Percentiles rank a stretch among this genome's conserved stretches.
These are phyloP conservation scores for Xanthoconium stramineum DNA, from an alignment of 768 basidiomycete genomes.

Conservation along the genomic window DNA sequence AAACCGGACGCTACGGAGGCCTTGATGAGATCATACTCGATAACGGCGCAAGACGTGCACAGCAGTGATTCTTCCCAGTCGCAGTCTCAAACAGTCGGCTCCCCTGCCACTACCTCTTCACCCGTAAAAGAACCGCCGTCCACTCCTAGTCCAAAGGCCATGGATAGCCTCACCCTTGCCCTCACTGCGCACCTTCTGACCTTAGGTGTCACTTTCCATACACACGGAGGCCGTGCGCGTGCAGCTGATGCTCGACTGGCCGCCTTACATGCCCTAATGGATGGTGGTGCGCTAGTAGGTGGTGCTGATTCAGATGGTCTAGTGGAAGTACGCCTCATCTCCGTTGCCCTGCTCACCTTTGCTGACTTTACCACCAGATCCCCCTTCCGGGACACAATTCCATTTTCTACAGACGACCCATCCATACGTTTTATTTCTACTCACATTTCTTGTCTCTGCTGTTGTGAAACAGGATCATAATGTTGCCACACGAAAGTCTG, in stretches of 20 bases:
- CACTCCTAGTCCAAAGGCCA: slow-evolving; percentile 19
- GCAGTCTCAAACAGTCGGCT: slow-evolving; percentile 15
- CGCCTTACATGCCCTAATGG: slow-evolving; percentile 64
- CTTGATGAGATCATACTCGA: slow-evolving; percentile 29
- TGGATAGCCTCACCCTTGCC: slow-evolving; percentile 33
- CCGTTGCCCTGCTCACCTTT: slow-evolving; percentile 15
- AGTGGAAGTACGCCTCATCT: slow-evolving; percentile 32
- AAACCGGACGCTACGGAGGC: slow-evolving; percentile 11
- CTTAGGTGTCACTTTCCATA: slow-evolving; percentile 57
- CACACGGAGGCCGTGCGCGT: slow-evolving; percentile 51
- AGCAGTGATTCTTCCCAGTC: slow-evolving; percentile 21
- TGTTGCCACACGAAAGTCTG: no score
- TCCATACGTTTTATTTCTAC: slow-evolving; percentile 58
- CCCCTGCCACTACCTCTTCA: neutral
- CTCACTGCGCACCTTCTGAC: slow-evolving; percentile 61
- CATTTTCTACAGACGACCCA: slow-evolving; percentile 61
- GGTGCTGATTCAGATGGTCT: slow-evolving; percentile 35
- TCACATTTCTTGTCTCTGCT: slow-evolving; percentile 66
- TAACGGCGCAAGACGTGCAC: slow-evolving; percentile 29
- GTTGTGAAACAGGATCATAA: slow-evolving; percentile 69
- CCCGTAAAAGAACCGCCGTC: neutral
- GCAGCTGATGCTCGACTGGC: slow-evolving; percentile 50
- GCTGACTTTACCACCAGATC: slow-evolving; percentile 20
- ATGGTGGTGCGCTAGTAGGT: slow-evolving; percentile 47
- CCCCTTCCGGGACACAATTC: slow-evolving; percentile 37